These are phyloP conservation scores for Flaveria floridana DNA, from an alignment of 140 eudicot genomes.

Conservation along the genomic window DNA sequence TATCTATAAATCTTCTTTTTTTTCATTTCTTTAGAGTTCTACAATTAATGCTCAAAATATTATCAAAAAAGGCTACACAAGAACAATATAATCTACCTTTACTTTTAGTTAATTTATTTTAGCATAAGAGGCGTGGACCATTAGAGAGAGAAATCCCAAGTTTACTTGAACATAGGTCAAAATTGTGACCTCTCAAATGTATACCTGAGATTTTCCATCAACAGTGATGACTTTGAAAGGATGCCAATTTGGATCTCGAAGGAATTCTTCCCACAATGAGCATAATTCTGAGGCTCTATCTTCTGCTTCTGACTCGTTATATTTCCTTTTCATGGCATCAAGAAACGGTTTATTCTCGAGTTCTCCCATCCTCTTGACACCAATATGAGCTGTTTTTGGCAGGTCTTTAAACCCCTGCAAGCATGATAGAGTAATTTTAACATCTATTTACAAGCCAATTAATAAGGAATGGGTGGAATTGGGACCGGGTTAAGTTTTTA, in stretches of 20 bases:
- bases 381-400: slow-evolving; percentile 43
- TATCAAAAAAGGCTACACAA: background rate
- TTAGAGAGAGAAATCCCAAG: background rate
- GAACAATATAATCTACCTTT: background rate
- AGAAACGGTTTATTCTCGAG: slow-evolving; percentile 46
- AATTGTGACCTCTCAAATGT: too few relatives aligned
- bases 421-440: slow-evolving; percentile 13
- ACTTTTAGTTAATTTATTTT: background rate
- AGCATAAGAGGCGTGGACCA: background rate
- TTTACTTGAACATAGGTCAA: background rate
- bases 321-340: slow-evolving; percentile 54
- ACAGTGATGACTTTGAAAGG: slow-evolving; percentile 41
- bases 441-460: background rate
- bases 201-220: slow-evolving; percentile 33
- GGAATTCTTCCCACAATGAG: slow-evolving; percentile 60
- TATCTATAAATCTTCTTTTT: background rate
- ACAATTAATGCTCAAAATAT: background rate
- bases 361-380: slow-evolving; percentile 71
- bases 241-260: slow-evolving; percentile 62
- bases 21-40: background rate
- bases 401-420: slow-evolving; percentile 64
- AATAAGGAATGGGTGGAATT: background rate
- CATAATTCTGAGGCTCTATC: slow-evolving; percentile 51
- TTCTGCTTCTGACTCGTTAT: slow-evolving; percentile 44
- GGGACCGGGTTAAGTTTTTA: background rate